These are phyloP conservation scores for Ceratocystiopsis minuta DNA, from an alignment of 2,329 filamentous ascomycete species.

Conservation along the genomic window DNA sequence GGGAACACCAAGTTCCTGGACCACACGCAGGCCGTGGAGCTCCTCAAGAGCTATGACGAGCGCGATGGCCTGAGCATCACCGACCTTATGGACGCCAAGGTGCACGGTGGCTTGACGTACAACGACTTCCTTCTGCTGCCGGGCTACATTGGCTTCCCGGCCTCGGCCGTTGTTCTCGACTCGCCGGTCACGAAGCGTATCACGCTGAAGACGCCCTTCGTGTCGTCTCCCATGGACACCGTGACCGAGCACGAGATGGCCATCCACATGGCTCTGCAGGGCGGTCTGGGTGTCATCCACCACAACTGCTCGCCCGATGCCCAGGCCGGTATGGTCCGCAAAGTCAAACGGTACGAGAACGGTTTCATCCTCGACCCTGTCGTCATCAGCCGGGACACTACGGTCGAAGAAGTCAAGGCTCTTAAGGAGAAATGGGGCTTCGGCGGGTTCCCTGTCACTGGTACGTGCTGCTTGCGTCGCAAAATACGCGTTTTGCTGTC, in stretches of 20 bases:
- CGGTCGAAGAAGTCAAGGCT: slow-evolving; percentile 75
- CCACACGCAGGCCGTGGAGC: slow-evolving; percentile 56
- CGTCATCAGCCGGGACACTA: slow-evolving; percentile 73
- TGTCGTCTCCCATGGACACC: slow-evolving; percentile 98
- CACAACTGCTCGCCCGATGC: slow-evolving; percentile 98
- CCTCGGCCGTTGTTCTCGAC: slow-evolving; percentile 73
- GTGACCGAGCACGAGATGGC: slow-evolving; percentile 99
- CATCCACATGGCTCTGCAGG: slow-evolving; percentile 84
- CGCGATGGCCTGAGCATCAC: slow-evolving; percentile 76
- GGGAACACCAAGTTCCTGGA: slow-evolving; percentile 46
- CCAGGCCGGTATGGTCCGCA: slow-evolving; percentile 96
- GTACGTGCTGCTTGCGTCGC: slow-evolving; percentile 37
- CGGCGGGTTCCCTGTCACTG: slow-evolving; percentile 94
- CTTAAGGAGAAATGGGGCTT: slow-evolving; percentile 98
- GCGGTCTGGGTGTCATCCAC: slow-evolving; percentile 86
- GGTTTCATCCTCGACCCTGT: slow-evolving; percentile 95
- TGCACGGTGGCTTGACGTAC: slow-evolving; percentile 88
- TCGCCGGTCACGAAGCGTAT: slow-evolving; percentile 91
- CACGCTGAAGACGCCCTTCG: slow-evolving; percentile 85
- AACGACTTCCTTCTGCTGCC: slow-evolving; percentile 96
- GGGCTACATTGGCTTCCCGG: slow-evolving; percentile 95
- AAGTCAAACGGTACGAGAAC: slow-evolving; percentile 98
- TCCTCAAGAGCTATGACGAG: slow-evolving; percentile 63
- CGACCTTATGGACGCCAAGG: slow-evolving; percentile 76
- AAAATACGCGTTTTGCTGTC: slow-evolving; percentile 6